phyloP scores from a whole-genome alignment of 164 flowering plant genomes.

The Annona squamosa region DNA sequence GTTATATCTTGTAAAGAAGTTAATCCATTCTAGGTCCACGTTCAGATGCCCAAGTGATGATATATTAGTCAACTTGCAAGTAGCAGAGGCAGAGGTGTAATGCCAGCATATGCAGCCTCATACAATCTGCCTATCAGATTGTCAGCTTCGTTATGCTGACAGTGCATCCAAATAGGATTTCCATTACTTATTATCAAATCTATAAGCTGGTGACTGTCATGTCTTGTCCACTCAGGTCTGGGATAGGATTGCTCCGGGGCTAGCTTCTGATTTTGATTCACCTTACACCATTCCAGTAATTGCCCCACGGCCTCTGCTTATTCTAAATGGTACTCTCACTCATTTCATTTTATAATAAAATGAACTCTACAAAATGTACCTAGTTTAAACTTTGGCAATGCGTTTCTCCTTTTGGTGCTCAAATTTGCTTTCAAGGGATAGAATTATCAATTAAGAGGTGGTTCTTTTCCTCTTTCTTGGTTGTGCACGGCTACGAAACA shows the following conservation, averaged over 20 bases:
- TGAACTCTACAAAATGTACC: no score
- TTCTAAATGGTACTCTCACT: slow-evolving; percentile 60
- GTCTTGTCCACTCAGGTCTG: slow-evolving; percentile 56
- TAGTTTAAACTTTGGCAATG: no score
- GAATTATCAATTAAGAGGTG: no score
- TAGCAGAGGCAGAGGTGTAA: no score
- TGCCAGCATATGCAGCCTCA: background rate
- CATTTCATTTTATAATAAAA: no score
- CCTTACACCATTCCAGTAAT: slow-evolving; percentile 70
- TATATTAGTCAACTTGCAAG: no score
- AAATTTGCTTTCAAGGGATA: no score
- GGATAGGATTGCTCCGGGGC: slow-evolving; percentile 87
- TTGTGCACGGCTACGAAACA: background rate
- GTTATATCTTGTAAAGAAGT: background rate
- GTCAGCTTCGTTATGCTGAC: background rate
- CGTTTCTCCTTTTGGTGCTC: no score
- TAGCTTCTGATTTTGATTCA: slow-evolving; percentile 69
- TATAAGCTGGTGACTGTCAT: background rate
- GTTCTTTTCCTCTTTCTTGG: background rate
- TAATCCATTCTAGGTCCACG: background rate
- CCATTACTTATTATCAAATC: background rate
- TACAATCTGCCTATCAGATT: background rate
- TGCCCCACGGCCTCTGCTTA: slow-evolving; percentile 84
- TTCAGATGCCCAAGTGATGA: background rate
- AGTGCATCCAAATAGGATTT: background rate